phyloP scores from a whole-genome alignment of 768 basidiomycete species.

The Rhizopogon rudus region DNA sequence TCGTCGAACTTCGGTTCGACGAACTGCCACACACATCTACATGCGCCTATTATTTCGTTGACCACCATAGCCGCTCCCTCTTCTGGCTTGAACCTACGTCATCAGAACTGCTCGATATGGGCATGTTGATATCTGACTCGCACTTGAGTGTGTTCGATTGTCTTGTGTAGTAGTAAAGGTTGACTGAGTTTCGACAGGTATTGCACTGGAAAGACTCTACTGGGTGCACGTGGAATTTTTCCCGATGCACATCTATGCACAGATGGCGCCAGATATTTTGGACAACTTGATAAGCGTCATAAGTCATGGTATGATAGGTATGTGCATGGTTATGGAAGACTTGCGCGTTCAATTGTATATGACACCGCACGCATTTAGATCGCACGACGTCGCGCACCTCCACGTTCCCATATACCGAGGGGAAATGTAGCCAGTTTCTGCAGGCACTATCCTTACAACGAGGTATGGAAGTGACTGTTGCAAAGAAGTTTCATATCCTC shows the following conservation, averaged over 20 bases:
- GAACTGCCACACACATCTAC: conserved; percentile 25
- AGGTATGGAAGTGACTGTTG: conserved; percentile 22
- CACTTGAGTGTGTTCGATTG: conserved; percentile 39
- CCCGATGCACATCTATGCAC: conserved; percentile 38
- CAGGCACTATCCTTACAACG: conserved; percentile 35
- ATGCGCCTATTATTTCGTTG: conserved; percentile 52
- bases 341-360: conserved; percentile 12
- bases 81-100: conserved; percentile 46
- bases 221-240: conserved; percentile 57
- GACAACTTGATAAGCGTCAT: conserved; percentile 45
- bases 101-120: conserved; percentile 36
- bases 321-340: background rate
- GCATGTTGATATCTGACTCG: conserved; percentile 38
- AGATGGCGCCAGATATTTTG: conserved; percentile 25
- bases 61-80: conserved; percentile 36
- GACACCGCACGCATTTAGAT: conserved; percentile 26
- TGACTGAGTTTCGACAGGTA: conserved; percentile 22
- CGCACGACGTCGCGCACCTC: conserved; percentile 49
- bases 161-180: conserved; percentile 1
- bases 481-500: background rate
- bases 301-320: conserved; percentile 46
- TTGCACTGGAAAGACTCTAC: conserved; percentile 43
- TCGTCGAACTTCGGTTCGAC: conserved; percentile 34
- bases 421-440: conserved; percentile 40
- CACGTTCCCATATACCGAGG: conserved; percentile 48